phyloP scores from a whole-genome alignment of 805 yeast genomes.

The Starmerella kuoi region DNA sequence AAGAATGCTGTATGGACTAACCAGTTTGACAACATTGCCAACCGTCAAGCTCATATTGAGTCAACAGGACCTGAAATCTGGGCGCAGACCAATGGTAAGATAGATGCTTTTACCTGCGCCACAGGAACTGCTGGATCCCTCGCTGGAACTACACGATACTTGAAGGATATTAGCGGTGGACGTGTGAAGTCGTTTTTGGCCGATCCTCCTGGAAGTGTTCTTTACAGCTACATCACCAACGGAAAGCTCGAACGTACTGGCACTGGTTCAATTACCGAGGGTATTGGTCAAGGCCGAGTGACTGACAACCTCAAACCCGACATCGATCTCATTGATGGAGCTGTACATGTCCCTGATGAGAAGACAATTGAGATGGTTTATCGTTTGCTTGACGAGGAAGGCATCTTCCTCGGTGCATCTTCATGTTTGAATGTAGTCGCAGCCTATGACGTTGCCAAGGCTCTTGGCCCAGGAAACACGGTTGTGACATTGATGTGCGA shows the following conservation, averaged over 20 bases:
- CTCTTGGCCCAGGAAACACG: constrained; percentile 61
- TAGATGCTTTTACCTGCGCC: constrained; percentile 78
- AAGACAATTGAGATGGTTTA: constrained; percentile 76
- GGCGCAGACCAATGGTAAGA: constrained; percentile 65
- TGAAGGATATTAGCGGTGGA: constrained; percentile 57
- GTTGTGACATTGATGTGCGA: constrained; percentile 85
- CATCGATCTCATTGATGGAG: constrained; percentile 63
- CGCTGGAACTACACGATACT: constrained; percentile 71
- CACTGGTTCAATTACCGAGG: constrained; percentile 74
- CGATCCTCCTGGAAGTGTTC: constrained; percentile 87
- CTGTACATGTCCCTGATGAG: constrained; percentile 64
- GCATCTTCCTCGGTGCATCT: constrained; percentile 82
- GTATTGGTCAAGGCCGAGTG: constrained; percentile 91
- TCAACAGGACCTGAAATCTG: constrained; percentile 91
- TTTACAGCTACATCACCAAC: constrained; percentile 63
- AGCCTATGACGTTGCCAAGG: constrained; percentile 62
- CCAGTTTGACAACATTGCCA: constrained; percentile 81
- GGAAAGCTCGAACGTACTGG: constrained; percentile 68
- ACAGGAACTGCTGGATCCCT: constrained; percentile 92
- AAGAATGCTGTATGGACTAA: constrained; percentile 85
- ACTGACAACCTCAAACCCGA: constrained; percentile 72
- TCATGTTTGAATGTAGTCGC: constrained; percentile 85
- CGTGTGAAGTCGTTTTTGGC: constrained; percentile 57
- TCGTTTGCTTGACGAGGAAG: constrained; percentile 76
- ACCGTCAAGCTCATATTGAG: constrained; percentile 76